These are phyloP conservation scores for Boletus subcaerulescens DNA, from an alignment of 768 basidiomycete species.

Conservation along the genomic window DNA sequence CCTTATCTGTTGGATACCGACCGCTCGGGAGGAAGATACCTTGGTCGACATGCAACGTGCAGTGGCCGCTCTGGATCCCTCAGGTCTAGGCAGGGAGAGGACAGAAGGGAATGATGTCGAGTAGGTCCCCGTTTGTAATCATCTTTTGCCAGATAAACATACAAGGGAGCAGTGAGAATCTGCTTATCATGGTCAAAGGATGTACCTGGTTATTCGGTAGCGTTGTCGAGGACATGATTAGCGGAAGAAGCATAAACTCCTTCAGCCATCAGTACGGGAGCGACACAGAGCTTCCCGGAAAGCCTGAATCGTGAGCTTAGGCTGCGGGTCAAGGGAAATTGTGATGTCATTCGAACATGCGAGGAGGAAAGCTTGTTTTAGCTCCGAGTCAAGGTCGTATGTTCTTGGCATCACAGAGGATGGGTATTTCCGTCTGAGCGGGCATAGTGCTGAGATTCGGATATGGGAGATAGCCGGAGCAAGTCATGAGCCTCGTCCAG, in stretches of 20 bases:
- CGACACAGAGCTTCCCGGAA: not conserved
- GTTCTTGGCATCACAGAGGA: not conserved
- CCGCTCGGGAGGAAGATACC: no score
- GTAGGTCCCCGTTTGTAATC: not conserved
- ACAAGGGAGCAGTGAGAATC: not conserved
- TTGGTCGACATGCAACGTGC: no score
- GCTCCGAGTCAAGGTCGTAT: not conserved
- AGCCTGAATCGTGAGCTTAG: not conserved
- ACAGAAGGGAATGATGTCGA: not conserved
- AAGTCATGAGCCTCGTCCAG: not conserved
- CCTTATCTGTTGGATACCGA: no score
- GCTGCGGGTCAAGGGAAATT: not conserved
- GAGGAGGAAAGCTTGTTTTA: not conserved
- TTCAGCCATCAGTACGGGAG: not conserved
- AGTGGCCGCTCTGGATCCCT: no score
- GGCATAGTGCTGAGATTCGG: conserved; percentile 1
- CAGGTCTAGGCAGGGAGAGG: no score
- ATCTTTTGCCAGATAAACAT: not conserved
- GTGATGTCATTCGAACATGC: not conserved
- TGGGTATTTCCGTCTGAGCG: not conserved
- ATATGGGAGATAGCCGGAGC: not conserved
- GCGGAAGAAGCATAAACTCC: not conserved
- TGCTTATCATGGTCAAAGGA: not conserved
- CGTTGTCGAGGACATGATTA: not conserved
- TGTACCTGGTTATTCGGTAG: not conserved